Base-by-base conservation (phyloP, 1,284 basidiomycete genomes). In the Fomitiporia mediterranea region DNA sequence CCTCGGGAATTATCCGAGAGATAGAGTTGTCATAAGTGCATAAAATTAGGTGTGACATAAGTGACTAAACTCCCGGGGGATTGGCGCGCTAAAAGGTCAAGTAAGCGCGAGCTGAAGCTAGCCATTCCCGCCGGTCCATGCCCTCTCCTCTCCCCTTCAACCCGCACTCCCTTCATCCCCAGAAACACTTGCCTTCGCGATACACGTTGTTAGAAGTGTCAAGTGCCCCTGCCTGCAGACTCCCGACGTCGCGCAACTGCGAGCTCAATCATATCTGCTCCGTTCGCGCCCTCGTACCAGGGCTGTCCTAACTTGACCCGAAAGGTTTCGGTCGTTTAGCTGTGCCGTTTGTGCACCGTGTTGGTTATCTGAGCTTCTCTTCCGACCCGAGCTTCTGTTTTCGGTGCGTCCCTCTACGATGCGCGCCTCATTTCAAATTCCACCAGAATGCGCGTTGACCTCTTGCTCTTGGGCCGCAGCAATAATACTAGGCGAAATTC, bases 1-100 rank as follows among this genome's bases (percentile, higher is more conserved):
- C 44, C 25, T 46, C 44, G 25, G 44, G 43, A 28, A n/a, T 46
- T 46, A 46, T 30, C 25, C 44, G 44, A 28, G 25, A 46, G 25
- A 30, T 46, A 28, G 30, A 30, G 25, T 46, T 30, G 13, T 25
- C 11, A 46, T 9, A 3, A 19, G 8, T 23, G 11, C n/a, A 25
- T 8, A 11, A 17, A 4, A 28, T 46, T 11, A 34, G 13, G 5
- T 30, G 44, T 46, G 44, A 46, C 44, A 46, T 28, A 46, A 46
- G 44, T 46, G 30, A 46, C 44, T 4, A 30, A 13, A 44, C 15
- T 8, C 21, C 44, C 44, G 17, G 44, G 4, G 13, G n/a, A 13
- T 46, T 46, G 44, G 44, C 44, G 44, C 44, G 25, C 44, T 30
- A 46, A 46, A 23, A 15, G 27, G 44, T 11, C 44, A 28, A 28